Base-by-base conservation (phyloP, 768 basidiomycete species). In the Tylopilus sp. region DNA sequence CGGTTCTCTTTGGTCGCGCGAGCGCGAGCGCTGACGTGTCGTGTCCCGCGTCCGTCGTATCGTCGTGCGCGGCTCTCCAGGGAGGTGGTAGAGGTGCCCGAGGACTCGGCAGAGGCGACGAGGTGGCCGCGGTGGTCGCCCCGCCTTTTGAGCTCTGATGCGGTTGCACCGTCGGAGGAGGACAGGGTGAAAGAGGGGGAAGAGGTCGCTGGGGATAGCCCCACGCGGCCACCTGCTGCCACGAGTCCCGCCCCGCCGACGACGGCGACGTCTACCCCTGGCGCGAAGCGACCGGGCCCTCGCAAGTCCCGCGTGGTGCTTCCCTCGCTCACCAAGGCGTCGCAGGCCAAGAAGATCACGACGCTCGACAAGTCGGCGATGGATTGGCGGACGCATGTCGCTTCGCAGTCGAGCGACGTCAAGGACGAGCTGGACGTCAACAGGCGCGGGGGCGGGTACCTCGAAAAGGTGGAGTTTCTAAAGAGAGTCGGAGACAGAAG, bases 281-380 rank as follows among this genome's bases (percentile, higher is more conserved):
- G 11, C 4, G 16, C 44, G 9, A 81, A 77, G 65, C 78, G 78
- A 25, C 79, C 81, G 3, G 85, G 86, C 1, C 84, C 87, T 13
- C 83, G 87, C 19, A 89, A 84, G 62, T 72, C 87, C 1, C 85
- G 83, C 63, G 76, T 76, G 0, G 68, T 74, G 3, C 75, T 91
- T 8, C 76, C 79, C 1, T 69, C 79, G 14, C 66, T 86, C 29
- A 86, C 86, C 0, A 72, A 72, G 13, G 56, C 69, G 1, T 72
- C 70, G 33, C 89, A 85, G 62, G 74, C 83, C 2, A 89, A 87
- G 66, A 92, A 88, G 69, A 75, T 94, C 9, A 84, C 87, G 22
- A 92, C 89, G 24, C 75, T 94, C 14, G 89, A 92, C 56, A 93
- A 92, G 67, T 90, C 88, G 0, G 83, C 86, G 13, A 83, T 94